A percentile compares a stretch with the other conserved stretches of the same genome.
These are phyloP conservation scores for Pythium vanterpoolii DNA, from an alignment of 352 stramenopile genomes.

Conservation along the genomic window DNA sequence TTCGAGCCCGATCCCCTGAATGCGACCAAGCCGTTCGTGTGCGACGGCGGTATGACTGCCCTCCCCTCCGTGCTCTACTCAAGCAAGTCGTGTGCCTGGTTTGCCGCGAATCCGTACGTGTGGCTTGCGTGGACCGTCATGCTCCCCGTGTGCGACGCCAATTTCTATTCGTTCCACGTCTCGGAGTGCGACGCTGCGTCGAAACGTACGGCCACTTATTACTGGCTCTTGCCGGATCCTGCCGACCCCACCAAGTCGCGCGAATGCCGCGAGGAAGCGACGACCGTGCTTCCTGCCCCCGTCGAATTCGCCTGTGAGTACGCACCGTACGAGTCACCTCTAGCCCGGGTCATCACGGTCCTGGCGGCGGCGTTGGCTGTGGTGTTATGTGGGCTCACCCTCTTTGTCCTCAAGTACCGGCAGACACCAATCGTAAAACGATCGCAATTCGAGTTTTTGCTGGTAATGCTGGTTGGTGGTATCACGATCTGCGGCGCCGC, in stretches of 20 bases:
- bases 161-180: constrained; percentile 42
- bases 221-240: constrained; percentile 34
- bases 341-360: constrained; percentile 19
- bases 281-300: constrained; percentile 12
- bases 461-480: constrained; percentile 46
- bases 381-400: constrained; percentile 18
- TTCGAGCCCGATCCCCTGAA: constrained; percentile 17
- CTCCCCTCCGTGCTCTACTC: constrained; percentile 15
- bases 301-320: constrained; percentile 31
- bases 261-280: constrained; percentile 29
- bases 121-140: constrained; percentile 28
- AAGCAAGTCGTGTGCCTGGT: constrained; percentile 32
- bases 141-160: constrained; percentile 32
- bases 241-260: constrained; percentile 21
- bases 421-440: constrained; percentile 50
- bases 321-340: constrained; percentile 15
- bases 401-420: constrained; percentile 28
- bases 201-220: constrained; percentile 33
- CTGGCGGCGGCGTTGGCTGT: constrained; percentile 34
- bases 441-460: constrained; percentile 62
- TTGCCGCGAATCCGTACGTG: constrained; percentile 20
- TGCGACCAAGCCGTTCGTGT: constrained; percentile 18
- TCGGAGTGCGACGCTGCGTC: constrained; percentile 24
- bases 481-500: constrained; percentile 42
- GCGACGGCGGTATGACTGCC: constrained; percentile 22